Base-by-base conservation (phyloP, 148 eudicot genomes). In the Polygonum maritimum region DNA sequence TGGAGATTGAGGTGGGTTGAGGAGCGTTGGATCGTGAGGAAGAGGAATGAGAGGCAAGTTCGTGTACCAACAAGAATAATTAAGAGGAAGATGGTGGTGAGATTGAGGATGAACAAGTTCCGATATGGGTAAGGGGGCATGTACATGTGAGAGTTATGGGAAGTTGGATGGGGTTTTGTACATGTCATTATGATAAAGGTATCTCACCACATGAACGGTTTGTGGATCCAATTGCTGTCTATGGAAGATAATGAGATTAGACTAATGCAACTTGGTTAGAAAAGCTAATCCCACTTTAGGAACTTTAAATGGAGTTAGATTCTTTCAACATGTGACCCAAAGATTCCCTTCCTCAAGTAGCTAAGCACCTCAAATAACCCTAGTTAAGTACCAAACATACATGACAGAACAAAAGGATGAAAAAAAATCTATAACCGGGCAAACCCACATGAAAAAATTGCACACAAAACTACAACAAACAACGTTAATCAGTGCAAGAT, bases 61-160 rank as follows among this genome's bases (percentile, higher is more conserved):
- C 67, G 26, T 65, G 71, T 4, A 65, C 19, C 71, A 65, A 36
- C 69, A 31, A 18, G 69, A 31, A 11, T 62, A 21, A 65, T 65
- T 35, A 35, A 65, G 26, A 55, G 1, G 62, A n/a, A 19, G 26
- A 10, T 55, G 26, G 47, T 44, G 31, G 26, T 7, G 33, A 19
- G 63, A 8, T 19, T 19, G 31, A 21, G 71, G 38, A 8, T 26
- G 38, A 22, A 15, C n/a, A 2, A 6, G 13, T 10, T 47, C 2
- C 13, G 49, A 47, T 47, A 7, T 52, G 2, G 33, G 33, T 0
- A 33, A 62, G 38, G 71, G 44, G 15, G 71, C 71, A 67, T 33
- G 44, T 67, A n/a, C 71, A 67, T 33, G 71, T 67, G 41, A 67
- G 67, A 60, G 67, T 26, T 60, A 31, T 22, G 26, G 67, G 67